Conservation (phyloP, 441 rosid species). For the Gossypium laxum region DNA sequence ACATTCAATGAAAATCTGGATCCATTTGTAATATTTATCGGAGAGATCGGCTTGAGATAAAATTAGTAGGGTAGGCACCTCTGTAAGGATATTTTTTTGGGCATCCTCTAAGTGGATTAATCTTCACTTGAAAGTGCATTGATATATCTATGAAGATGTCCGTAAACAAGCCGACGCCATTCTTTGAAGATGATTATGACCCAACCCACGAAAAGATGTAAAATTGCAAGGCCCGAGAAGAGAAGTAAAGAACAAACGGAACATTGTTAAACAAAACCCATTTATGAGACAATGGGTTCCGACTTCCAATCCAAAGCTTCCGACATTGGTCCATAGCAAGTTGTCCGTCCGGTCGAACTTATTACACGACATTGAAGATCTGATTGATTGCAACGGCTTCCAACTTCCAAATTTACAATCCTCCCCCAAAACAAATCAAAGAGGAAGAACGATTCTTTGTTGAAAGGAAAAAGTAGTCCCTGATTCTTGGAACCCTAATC, state of each 20-base stretch:
- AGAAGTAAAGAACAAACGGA: no score
- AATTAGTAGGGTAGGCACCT: neutral
- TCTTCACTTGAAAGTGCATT: no score
- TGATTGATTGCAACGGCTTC: neutral
- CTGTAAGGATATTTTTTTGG: neutral
- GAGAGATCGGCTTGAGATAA: neutral
- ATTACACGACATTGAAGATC: neutral
- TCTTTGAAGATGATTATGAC: neutral
- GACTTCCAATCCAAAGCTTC: no score
- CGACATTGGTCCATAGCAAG: no score
- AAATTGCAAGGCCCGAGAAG: no score
- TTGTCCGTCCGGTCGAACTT: no score
- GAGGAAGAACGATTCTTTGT: neutral
- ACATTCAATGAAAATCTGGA: neutral
- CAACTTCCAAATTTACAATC: neutral
- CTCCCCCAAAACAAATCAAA: neutral
- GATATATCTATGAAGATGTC: no score
- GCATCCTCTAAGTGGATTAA: no score
- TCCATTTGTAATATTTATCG: neutral
- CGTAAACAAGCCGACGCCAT: neutral
- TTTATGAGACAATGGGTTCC: no score
- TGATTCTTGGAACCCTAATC: conserved; percentile 13
- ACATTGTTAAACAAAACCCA: no score
- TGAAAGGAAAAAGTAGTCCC: neutral
- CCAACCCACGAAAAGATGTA: no score